Conservation (phyloP, 495 filamentous ascomycete genomes). For the Articulospora tetracladia region DNA sequence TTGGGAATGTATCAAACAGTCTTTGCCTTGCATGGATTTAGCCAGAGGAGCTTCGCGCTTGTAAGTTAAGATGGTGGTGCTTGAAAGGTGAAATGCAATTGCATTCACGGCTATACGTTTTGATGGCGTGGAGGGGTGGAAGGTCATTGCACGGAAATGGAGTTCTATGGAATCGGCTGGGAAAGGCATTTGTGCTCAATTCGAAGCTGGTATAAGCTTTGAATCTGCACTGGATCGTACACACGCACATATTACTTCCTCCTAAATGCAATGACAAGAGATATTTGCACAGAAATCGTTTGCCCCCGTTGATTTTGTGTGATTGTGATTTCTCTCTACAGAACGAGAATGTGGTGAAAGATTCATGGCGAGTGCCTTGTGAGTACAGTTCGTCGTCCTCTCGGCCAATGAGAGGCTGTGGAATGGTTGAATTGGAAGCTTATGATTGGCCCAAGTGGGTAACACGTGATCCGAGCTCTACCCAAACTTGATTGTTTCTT, state of each 20-base stretch:
- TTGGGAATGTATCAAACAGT: not conserved
- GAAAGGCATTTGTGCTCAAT: not conserved
- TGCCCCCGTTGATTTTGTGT: no score
- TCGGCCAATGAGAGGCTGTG: no score
- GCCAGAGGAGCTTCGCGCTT: conserved; percentile 4
- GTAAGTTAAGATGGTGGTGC: conserved; percentile 10
- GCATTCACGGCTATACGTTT: not conserved
- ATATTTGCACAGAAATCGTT: conserved; percentile 4
- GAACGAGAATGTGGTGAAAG: no score
- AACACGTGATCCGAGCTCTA: no score
- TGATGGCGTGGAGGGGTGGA: not conserved
- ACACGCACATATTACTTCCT: conserved; percentile 10
- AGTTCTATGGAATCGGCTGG: conserved; percentile 4
- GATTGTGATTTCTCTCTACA: no score
- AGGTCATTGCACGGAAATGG: conserved; percentile 13
- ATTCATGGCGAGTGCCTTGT: no score
- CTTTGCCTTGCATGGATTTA: conserved; percentile 2
- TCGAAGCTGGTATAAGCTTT: not conserved
- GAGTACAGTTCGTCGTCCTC: no score
- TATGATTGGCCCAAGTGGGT: no score
- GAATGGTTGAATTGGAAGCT: no score
- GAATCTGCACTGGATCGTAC: conserved; percentile 1
- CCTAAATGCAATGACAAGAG: conserved; percentile 14
- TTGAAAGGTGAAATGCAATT: not conserved
- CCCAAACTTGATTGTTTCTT: no score